phyloP scores from a whole-genome alignment of 73 alveolate genomes.

The Paramecium biaurelia region DNA sequence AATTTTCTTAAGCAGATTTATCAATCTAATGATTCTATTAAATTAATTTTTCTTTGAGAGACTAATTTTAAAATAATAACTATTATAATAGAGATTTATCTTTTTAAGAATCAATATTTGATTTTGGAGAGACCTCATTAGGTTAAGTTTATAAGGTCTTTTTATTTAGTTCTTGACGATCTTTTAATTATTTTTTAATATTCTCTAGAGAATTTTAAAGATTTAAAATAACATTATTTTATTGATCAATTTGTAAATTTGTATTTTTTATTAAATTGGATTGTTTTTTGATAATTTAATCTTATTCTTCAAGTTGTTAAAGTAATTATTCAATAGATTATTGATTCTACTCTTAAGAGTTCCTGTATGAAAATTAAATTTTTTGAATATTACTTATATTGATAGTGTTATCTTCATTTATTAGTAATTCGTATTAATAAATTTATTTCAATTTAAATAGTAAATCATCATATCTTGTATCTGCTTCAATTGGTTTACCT shows the following conservation, averaged over 20 bases:
- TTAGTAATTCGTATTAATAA: background rate
- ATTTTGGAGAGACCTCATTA: background rate
- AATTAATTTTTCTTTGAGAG: constrained; percentile 13
- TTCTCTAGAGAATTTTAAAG: background rate
- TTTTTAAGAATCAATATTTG: background rate
- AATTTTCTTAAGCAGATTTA: background rate
- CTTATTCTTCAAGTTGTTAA: background rate
- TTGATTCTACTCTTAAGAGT: background rate
- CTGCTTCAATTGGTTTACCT: background rate
- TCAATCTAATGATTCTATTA: background rate
- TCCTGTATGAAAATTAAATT: background rate
- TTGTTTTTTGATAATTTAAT: background rate
- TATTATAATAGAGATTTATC: background rate
- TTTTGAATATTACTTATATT: background rate
- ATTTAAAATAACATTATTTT: background rate
- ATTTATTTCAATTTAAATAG: background rate
- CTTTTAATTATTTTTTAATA: background rate
- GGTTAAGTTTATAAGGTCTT: background rate
- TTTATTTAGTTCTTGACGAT: background rate
- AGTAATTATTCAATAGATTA: background rate
- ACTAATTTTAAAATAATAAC: background rate
- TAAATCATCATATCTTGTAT: background rate
- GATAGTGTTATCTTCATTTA: background rate
- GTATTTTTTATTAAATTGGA: background rate
- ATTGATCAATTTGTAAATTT: background rate